Evolutionary conservation across 805 yeast genomes (phyloP), one percentile per base, ranked within the genome.

Genomic region (Ogataea pilisensis): DNA sequence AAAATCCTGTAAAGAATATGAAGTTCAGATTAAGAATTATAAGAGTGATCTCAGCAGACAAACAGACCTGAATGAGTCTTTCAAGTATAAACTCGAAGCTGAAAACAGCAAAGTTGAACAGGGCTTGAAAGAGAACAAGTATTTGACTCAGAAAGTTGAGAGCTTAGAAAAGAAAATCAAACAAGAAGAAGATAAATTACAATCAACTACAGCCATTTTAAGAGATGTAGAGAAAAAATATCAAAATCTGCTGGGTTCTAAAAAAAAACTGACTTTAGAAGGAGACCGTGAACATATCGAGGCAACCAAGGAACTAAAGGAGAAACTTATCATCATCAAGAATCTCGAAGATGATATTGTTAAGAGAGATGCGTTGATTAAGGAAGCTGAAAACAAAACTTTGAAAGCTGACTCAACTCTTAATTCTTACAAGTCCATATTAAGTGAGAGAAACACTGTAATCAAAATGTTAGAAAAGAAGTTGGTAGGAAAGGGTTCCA

Each of bases 11-110:
- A 28, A 32, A 29, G 9, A 21, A 17, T 16, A 26, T 14, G 41
- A 38, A 14, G 35, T 32, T 8, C 38, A 41, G 18, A 27, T 19
- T 14, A 44, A 45, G 11, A 7, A 22, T 7, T 22, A 8, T 22
- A 11, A 22, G 26, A 11, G 11, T 22, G 7, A 8, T 8, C 9
- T 22, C 26, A 8, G 9, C 26, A 22, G 11, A 22, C 7, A 7
- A 22, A 22, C 7, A 7, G 26, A 22, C 9, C 7, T 8, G 26
- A 22, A 8, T 22, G 26, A 22, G 7, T 22, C 11, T 22, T 22
- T 8, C 26, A 22, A 22, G 26, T 22, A 7, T 22, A 8, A 8
- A n/a, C 14, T 27, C 13, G 30, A 27, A 6, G 14, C 16, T 13
- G 30, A 27, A 13, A 9, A 5, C 13, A 7, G 13, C 7, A n/a